Base-by-base conservation (phyloP, 2,329 filamentous ascomycete genomes). In the Talaromyces sp. region DNA sequence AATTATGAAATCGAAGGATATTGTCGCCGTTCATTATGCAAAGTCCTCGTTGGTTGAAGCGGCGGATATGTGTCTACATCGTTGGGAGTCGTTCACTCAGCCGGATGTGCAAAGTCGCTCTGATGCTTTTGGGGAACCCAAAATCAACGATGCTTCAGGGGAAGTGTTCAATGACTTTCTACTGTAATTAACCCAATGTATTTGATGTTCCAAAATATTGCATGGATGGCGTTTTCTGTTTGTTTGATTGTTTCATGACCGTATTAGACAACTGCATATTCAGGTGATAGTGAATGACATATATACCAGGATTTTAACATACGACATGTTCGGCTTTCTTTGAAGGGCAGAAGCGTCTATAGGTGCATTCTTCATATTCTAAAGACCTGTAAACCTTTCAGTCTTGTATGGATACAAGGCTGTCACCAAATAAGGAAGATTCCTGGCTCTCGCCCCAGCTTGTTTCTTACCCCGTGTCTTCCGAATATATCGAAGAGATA, bases 1-100 rank as follows among this genome's bases (percentile, higher is more conserved):
- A 16, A 50, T 66, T 2, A 78, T 59, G 66, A 74, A 8, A 67
- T 69, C 5, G 52, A 72, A 54, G 8, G 65, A 66, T 14, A 64
- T 65, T 16, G 39, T 69, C 7, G 64, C 74, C 9, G 68, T 73
- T 19, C 65, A 70, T 52, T 56, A 52, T 6, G 67, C 68, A 7
- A 69, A 68, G 52, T 64, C 64, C 8, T 66, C 47, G 3, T 73
- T 78, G 37, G 62, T 72, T 5, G 45, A 70, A 61, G 71, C 72
- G 22, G 70, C 65, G 2, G 68, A 70, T 22, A 48, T 65, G 22
- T 71, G 72, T 56, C 69, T 70, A 31, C 67, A 65, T 24, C 64
- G 63, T 3, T 56, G 74, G 41, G 62, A 69, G 1, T 45, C 37
- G n/a, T 65, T 71, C 41, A 61, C 64, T 33, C 63, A 65, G 22